phyloP scores from a whole-genome alignment of 1,139 yeast genomes.

The Debaryomyces coudertii region DNA sequence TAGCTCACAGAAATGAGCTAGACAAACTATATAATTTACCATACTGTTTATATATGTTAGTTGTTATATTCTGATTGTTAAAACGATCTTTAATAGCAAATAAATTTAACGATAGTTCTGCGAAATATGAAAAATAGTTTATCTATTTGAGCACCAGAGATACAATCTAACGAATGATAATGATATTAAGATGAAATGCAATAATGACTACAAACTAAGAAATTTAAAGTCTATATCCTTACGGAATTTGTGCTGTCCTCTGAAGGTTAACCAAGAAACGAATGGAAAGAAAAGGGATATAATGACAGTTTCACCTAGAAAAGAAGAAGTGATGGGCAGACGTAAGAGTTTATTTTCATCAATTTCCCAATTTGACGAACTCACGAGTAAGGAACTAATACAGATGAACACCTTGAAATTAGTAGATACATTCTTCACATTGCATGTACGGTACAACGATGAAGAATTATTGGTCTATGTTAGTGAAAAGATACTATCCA shows the following conservation, averaged over 20 bases:
- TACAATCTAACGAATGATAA: constrained; percentile 3
- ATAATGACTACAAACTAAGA: constrained; percentile 14
- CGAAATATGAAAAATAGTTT: constrained; percentile 5
- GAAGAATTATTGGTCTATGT: constrained; percentile 31
- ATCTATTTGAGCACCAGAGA: not conserved
- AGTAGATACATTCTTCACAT: constrained; percentile 32
- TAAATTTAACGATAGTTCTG: not conserved
- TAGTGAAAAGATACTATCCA: constrained; percentile 34
- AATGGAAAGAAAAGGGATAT: not conserved
- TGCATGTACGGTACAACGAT: constrained; percentile 23
- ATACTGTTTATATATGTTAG: constrained; percentile 13
- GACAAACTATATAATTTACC: constrained; percentile 49
- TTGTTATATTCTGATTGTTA: not conserved
- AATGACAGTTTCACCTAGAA: not conserved
- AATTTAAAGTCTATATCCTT: constrained; percentile 21
- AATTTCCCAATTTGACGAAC: constrained; percentile 17
- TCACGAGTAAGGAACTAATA: constrained; percentile 17
- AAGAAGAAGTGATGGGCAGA: constrained; percentile 7
- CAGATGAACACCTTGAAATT: constrained; percentile 19
- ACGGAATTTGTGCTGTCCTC: constrained; percentile 20
- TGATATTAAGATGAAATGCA: constrained; percentile 11
- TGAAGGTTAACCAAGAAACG: not conserved
- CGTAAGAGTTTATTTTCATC: constrained; percentile 16
- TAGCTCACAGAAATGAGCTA: constrained; percentile 84
- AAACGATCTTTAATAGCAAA: not conserved